phyloP scores from a whole-genome alignment of 345 rosid genomes.

The Eucalyptus tenuipes region DNA sequence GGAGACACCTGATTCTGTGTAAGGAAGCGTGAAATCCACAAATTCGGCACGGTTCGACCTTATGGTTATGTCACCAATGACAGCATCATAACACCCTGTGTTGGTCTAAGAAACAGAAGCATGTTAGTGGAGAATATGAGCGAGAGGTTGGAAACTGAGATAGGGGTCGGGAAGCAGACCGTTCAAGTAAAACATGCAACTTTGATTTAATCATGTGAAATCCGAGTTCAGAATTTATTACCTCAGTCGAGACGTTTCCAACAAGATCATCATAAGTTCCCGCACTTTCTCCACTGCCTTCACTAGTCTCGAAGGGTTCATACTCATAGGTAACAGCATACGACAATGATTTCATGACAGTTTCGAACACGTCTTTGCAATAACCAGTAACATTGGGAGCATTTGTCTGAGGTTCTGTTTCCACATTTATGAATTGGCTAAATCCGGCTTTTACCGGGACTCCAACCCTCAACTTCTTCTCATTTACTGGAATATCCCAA shows the following conservation, averaged over 20 bases:
- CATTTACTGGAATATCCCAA: slow-evolving; percentile 5
- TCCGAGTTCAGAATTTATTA: neutral
- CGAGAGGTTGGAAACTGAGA: neutral
- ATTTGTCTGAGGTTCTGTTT: neutral
- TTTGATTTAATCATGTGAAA: neutral
- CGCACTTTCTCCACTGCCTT: neutral
- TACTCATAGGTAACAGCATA: slow-evolving; percentile 1
- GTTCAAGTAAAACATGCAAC: neutral
- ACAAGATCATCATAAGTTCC: slow-evolving; percentile 15
- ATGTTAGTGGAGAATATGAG: neutral
- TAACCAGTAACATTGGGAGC: neutral
- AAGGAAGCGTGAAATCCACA: slow-evolving; percentile 31
- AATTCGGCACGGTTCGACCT: neutral
- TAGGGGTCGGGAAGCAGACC: neutral
- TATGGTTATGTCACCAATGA: slow-evolving; percentile 17
- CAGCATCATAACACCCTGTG: neutral
- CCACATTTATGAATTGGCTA: slow-evolving; percentile 11
- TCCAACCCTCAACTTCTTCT: slow-evolving; percentile 12
- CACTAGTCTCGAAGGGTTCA: neutral
- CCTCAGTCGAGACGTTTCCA: neutral
- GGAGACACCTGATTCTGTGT: slow-evolving; percentile 12
- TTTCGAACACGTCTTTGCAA: slow-evolving; percentile 21
- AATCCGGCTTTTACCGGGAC: slow-evolving; percentile 17
- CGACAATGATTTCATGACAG: slow-evolving; percentile 6
- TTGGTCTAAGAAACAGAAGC: neutral